phyloP scores from a whole-genome alignment of 345 rosid species.

The Eucalyptus shirleyi region DNA sequence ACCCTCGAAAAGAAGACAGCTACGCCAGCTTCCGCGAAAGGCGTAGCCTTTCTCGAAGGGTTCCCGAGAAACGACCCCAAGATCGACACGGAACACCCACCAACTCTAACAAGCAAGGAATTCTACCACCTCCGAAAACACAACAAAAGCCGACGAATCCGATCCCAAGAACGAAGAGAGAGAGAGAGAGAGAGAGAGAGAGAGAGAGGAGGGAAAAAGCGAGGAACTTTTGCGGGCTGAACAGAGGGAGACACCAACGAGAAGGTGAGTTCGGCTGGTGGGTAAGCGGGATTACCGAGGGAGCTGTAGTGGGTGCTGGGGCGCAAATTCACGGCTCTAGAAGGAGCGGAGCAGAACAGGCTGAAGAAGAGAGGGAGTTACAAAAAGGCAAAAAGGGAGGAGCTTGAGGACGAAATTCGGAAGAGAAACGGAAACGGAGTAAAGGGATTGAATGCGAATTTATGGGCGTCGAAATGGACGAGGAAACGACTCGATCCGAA shows the following conservation, averaged over 20 bases:
- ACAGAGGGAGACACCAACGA: background rate
- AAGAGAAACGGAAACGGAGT: background rate
- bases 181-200: background rate
- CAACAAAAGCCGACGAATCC: background rate
- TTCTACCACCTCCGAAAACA: background rate
- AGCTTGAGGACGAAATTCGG: background rate
- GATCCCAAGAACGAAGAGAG: background rate
- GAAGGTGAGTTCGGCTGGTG: background rate
- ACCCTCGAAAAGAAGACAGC: background rate
- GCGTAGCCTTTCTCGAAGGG: background rate
- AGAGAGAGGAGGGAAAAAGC: background rate
- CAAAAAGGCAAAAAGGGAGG: background rate
- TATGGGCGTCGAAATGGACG: background rate
- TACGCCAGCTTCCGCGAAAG: background rate
- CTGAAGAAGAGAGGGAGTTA: background rate
- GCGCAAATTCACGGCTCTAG: slow-evolving; percentile 14
- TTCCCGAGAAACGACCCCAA: background rate
- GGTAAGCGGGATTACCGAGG: background rate
- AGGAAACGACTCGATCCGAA: background rate
- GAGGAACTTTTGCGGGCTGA: background rate
- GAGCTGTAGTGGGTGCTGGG: background rate
- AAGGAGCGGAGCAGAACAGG: background rate
- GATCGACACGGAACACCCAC: background rate
- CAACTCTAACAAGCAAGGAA: background rate
- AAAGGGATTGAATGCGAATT: background rate